A percentile compares a stretch with the other conserved stretches of the same genome.
Conservation (phyloP, 495 filamentous ascomycete species). For the Penicillium chermesinum region DNA sequence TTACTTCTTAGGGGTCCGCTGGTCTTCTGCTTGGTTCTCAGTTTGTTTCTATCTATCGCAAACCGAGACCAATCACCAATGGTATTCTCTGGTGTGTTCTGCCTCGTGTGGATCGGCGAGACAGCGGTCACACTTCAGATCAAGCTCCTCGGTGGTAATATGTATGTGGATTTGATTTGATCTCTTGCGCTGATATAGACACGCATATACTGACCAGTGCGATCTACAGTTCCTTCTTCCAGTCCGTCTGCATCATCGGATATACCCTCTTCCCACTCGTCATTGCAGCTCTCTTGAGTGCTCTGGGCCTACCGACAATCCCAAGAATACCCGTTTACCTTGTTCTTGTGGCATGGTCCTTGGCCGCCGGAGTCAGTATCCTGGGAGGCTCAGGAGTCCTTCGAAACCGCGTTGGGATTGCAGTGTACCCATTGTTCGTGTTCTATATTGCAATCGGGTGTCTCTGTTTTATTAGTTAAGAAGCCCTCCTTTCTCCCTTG, state of each 20-base stretch:
- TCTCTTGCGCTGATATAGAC: too few species aligned
- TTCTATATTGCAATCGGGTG: constrained; percentile 93
- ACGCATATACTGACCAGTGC: constrained; percentile 17
- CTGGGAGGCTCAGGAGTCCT: constrained; percentile 91
- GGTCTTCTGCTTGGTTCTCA: constrained; percentile 84
- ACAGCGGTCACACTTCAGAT: constrained; percentile 98
- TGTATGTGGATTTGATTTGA: constrained; percentile 62
- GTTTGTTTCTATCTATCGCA: constrained; percentile 77
- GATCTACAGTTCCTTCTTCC: constrained; percentile 79
- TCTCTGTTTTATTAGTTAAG: constrained; percentile 90
- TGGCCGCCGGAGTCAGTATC: constrained; percentile 94
- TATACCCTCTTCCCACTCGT: constrained; percentile 99
- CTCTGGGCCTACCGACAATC: constrained; percentile 68
- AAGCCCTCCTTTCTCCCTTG: neutral
- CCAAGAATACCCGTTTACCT: constrained; percentile 85
- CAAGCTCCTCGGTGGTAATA: constrained; percentile 93
- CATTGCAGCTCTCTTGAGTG: constrained; percentile 84
- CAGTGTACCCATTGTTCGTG: constrained; percentile 92
- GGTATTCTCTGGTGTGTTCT: constrained; percentile 95
- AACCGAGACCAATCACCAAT: constrained; percentile 70
- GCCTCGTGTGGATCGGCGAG: constrained; percentile 93
- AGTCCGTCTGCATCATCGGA: constrained; percentile 94
- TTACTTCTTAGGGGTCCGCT: constrained; percentile 64
- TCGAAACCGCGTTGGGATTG: constrained; percentile 88
- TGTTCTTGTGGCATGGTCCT: constrained; percentile 80